These are phyloP conservation scores for Panicum virgatum DNA, from an alignment of 202 grass and related monocot genomes.

Conservation along the genomic window DNA sequence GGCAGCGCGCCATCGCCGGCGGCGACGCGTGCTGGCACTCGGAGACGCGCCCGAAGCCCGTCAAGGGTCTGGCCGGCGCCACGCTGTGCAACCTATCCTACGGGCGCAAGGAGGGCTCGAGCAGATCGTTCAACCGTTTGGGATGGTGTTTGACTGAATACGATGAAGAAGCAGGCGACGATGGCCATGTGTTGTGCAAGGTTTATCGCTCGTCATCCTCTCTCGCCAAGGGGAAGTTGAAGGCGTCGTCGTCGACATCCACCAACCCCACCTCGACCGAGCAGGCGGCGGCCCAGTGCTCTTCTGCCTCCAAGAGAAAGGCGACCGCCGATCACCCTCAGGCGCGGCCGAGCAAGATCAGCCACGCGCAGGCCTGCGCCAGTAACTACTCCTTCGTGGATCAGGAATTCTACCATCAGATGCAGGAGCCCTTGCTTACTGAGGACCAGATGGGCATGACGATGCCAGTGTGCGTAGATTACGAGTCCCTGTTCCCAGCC, in stretches of 20 bases:
- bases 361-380: background rate
- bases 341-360: background rate
- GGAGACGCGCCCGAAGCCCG: background rate
- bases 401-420: too few species aligned
- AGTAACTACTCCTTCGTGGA: too few species aligned
- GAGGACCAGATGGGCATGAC: too few species aligned
- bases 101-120: background rate
- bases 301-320: background rate
- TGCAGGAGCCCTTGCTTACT: too few species aligned
- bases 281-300: too few species aligned
- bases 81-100: background rate
- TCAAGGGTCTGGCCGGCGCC: background rate
- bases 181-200: background rate
- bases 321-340: background rate
- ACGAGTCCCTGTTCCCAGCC: too few species aligned
- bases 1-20: background rate
- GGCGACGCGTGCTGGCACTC: background rate
- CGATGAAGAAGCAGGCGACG: background rate
- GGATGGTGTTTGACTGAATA: background rate
- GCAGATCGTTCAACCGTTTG: background rate
- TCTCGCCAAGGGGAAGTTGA: background rate
- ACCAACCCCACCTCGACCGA: too few species aligned
- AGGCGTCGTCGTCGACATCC: too few species aligned
- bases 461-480: too few species aligned
- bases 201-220: background rate